Conservation (phyloP, 208 protist genomes). For the Wallacemonas collosoma region DNA sequence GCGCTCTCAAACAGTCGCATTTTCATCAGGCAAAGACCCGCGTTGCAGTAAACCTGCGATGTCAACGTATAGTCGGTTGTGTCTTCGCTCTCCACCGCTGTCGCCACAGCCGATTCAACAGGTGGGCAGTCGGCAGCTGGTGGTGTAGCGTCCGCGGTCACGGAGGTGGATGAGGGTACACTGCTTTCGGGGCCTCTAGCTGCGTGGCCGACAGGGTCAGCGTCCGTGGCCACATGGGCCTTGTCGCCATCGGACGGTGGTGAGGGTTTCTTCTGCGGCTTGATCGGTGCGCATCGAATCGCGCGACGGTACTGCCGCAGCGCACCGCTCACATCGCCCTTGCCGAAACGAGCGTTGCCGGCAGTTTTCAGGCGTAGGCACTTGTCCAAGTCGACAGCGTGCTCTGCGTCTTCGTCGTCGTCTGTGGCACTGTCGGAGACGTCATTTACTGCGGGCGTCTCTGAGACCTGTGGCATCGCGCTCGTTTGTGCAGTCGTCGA, state of each 20-base stretch:
- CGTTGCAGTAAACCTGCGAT: slow-evolving; percentile 87
- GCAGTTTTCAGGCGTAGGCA: slow-evolving; percentile 62
- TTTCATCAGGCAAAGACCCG: slow-evolving; percentile 76
- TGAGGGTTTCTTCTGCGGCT: slow-evolving; percentile 28
- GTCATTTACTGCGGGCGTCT: neutral
- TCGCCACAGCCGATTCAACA: too few relatives aligned
- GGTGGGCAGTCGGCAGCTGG: neutral
- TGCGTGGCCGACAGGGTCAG: neutral
- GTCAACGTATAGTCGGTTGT: slow-evolving; percentile 80
- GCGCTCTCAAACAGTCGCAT: slow-evolving; percentile 75
- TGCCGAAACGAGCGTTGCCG: slow-evolving; percentile 69
- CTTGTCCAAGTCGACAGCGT: slow-evolving; percentile 48
- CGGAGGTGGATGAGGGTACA: neutral
- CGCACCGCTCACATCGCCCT: slow-evolving; percentile 57
- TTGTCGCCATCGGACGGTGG: neutral
- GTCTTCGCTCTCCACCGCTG: slow-evolving; percentile 21
- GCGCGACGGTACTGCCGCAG: slow-evolving; percentile 74
- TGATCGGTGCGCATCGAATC: slow-evolving; percentile 56
- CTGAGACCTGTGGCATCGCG: neutral
- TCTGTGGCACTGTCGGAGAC: neutral
- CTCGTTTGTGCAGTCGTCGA: too few relatives aligned
- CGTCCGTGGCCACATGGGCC: neutral
- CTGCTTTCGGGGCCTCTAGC: neutral
- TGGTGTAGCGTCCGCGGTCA: neutral
- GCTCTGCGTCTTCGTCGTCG: slow-evolving; percentile 9